phyloP scores from a whole-genome alignment of 2,329 filamentous ascomycete genomes.

The Paramyrothecium roridum region DNA sequence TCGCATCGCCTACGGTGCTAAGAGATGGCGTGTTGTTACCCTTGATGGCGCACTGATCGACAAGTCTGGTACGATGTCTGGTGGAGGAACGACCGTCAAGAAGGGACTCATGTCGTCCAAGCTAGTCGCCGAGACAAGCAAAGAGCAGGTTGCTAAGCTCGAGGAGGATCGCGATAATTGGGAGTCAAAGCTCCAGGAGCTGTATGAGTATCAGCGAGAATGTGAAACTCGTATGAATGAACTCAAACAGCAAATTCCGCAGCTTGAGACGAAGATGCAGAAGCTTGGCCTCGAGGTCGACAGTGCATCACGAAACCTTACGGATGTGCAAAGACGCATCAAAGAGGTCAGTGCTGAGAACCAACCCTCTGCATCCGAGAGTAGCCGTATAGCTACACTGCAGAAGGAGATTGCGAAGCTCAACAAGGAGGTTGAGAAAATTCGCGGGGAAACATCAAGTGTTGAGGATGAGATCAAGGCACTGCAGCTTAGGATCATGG shows the following conservation, averaged over 20 bases:
- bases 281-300: slow-evolving; percentile 88
- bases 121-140: slow-evolving; percentile 78
- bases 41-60: slow-evolving; percentile 94
- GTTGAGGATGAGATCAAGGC: slow-evolving; percentile 91
- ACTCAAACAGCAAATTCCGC: slow-evolving; percentile 74
- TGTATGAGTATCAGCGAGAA: slow-evolving; percentile 80
- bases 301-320: slow-evolving; percentile 78
- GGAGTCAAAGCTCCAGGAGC: slow-evolving; percentile 77
- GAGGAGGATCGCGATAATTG: slow-evolving; percentile 83
- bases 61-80: slow-evolving; percentile 97
- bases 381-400: slow-evolving; percentile 67
- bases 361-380: slow-evolving; percentile 76
- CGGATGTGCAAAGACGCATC: slow-evolving; percentile 79
- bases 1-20: slow-evolving; percentile 90
- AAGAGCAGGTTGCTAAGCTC: slow-evolving; percentile 84
- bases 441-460: slow-evolving; percentile 81
- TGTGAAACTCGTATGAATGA: slow-evolving; percentile 71
- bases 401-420: slow-evolving; percentile 75
- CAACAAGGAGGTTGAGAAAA: slow-evolving; percentile 73
- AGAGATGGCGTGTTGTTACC: slow-evolving; percentile 93
- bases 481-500: slow-evolving; percentile 96
- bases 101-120: slow-evolving; percentile 97
- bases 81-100: slow-evolving; percentile 87
- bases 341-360: slow-evolving; percentile 81
- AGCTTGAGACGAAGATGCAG: slow-evolving; percentile 84